Conservation (phyloP, 768 basidiomycete genomes). For the Harrya chromipes region DNA sequence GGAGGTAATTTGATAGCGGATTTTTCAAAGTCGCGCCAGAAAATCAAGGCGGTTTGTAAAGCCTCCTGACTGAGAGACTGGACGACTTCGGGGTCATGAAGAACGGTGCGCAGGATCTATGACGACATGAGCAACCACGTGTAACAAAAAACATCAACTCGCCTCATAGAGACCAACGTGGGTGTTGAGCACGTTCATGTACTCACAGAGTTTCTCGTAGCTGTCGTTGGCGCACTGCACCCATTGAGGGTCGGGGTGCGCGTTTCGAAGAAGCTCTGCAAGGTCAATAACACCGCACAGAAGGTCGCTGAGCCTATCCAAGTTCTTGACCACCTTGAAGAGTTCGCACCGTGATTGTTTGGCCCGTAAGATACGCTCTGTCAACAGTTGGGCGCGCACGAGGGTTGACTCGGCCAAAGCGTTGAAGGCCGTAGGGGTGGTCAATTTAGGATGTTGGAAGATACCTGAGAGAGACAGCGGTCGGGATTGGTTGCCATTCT, state of each 20-base stretch:
- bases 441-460: constrained; percentile 77
- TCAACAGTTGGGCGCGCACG: constrained; percentile 74
- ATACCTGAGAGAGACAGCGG: constrained; percentile 67
- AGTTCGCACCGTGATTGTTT: constrained; percentile 72
- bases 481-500: constrained; percentile 34
- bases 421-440: constrained; percentile 63
- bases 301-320: constrained; percentile 95
- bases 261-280: constrained; percentile 89
- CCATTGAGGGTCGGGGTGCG: constrained; percentile 88
- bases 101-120: constrained; percentile 68
- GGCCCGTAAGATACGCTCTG: constrained; percentile 77
- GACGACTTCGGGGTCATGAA: constrained; percentile 65
- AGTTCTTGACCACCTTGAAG: constrained; percentile 86
- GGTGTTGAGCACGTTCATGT: constrained; percentile 97
- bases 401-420: constrained; percentile 78
- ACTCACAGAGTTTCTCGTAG: constrained; percentile 91
- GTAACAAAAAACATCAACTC: constrained; percentile 31
- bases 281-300: constrained; percentile 96
- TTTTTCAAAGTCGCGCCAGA: constrained; percentile 96
- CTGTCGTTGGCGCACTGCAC: constrained; percentile 78
- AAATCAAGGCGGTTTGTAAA: constrained; percentile 85
- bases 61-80: constrained; percentile 69
- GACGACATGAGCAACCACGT: constrained; percentile 17
- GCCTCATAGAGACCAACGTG: constrained; percentile 88
- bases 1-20: constrained; percentile 91